Conservation (phyloP, 73 alveolate species). For the Paramecium octaurelia region DNA sequence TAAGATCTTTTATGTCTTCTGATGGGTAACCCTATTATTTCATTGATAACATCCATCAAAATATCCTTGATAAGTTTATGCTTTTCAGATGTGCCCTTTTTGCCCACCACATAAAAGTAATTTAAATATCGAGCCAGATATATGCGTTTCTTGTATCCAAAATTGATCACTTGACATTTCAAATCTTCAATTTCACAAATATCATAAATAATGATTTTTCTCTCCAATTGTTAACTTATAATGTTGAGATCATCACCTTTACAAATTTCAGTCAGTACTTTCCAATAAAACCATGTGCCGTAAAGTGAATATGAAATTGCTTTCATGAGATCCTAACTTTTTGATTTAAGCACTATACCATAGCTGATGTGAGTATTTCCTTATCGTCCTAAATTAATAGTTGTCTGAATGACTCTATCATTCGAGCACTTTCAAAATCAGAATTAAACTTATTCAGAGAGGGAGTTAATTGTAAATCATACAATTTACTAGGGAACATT, state of each 20-base stretch:
- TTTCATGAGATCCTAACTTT: constrained; percentile 31
- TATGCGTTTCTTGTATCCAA: constrained; percentile 8
- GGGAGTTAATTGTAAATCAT: constrained; percentile 49
- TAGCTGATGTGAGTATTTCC: constrained; percentile 1
- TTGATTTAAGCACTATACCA: constrained; percentile 2
- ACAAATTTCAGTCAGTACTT: not conserved
- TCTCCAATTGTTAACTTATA: not conserved
- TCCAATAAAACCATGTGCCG: not conserved
- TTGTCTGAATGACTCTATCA: not conserved
- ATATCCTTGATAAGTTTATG: not conserved
- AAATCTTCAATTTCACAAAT: constrained; percentile 1
- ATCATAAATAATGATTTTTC: constrained; percentile 38
- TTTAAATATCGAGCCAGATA: constrained; percentile 29
- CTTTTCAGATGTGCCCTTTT: not conserved
- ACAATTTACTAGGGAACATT: constrained; percentile 47
- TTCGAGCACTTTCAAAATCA: not conserved
- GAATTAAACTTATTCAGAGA: constrained; percentile 22
- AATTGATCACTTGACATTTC: constrained; percentile 25
- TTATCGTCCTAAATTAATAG: not conserved
- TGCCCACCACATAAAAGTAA: constrained; percentile 29
- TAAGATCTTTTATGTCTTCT: constrained; percentile 42
- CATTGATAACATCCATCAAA: constrained; percentile 20
- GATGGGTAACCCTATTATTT: not conserved
- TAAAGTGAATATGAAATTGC: not conserved
- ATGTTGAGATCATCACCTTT: not conserved